These are phyloP conservation scores for Leavenworthia alabamica DNA, from an alignment of 345 rosid species.

Conservation along the genomic window DNA sequence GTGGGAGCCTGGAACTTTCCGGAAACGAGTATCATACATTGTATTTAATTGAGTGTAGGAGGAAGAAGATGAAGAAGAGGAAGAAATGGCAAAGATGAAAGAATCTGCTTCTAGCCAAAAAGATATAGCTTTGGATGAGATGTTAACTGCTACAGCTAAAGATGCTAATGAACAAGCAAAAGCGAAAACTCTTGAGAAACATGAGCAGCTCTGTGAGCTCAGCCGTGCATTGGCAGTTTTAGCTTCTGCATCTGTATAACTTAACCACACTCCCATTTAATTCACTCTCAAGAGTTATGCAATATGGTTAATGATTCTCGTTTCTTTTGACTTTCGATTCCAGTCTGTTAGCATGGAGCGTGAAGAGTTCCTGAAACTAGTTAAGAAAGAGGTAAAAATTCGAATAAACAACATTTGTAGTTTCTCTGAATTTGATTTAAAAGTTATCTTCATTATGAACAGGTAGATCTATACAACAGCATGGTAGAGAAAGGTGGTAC, in stretches of 20 bases:
- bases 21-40: not conserved
- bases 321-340: constrained; percentile 25
- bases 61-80: constrained; percentile 93
- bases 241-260: constrained; percentile 91
- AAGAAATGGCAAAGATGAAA: constrained; percentile 78
- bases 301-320: constrained; percentile 2
- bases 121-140: constrained; percentile 82
- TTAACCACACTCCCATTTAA: not conserved
- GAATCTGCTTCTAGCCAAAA: constrained; percentile 54
- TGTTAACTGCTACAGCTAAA: constrained; percentile 58
- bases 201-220: constrained; percentile 94
- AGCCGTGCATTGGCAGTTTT: constrained; percentile 93
- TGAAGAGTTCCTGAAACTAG: constrained; percentile 84
- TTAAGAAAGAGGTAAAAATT: constrained; percentile 71
- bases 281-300: not conserved
- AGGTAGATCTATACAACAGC: constrained; percentile 80
- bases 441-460: not conserved
- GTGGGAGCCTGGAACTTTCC: not conserved
- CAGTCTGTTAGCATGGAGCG: constrained; percentile 97
- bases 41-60: constrained; percentile 23
- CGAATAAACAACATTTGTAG: not conserved
- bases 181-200: constrained; percentile 83
- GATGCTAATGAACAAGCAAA: constrained; percentile 67
- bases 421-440: not conserved
- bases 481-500: constrained; percentile 90